phyloP scores from a whole-genome alignment of 1,139 yeast genomes.

The Pichia sp. region DNA sequence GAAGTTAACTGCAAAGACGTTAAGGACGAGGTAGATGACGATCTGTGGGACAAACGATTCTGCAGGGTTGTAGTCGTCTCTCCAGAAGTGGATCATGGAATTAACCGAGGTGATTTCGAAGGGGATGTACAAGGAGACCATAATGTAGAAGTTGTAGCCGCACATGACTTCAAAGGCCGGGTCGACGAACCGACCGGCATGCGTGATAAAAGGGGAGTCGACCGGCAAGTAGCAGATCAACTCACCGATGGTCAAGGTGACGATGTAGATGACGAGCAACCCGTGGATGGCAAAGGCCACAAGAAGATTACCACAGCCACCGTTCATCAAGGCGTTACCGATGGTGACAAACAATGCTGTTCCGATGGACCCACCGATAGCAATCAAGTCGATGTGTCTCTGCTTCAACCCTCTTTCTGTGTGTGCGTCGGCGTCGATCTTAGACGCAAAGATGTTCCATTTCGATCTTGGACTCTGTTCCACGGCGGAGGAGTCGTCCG shows the following conservation, averaged over 20 bases:
- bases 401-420: slow-evolving; percentile 33
- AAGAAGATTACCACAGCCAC: slow-evolving; percentile 74
- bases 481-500: background rate
- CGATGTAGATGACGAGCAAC: slow-evolving; percentile 27
- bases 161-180: slow-evolving; percentile 47
- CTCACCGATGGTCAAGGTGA: slow-evolving; percentile 46
- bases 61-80: slow-evolving; percentile 46
- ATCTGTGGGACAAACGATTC: slow-evolving; percentile 41
- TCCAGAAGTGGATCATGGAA: slow-evolving; percentile 47
- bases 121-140: slow-evolving; percentile 47
- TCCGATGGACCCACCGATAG: slow-evolving; percentile 79
- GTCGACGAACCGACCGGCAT: slow-evolving; percentile 51
- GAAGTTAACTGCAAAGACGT: slow-evolving; percentile 40
- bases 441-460: background rate
- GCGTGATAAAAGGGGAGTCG: slow-evolving; percentile 46
- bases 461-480: background rate
- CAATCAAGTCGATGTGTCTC: slow-evolving; percentile 68
- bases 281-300: slow-evolving; percentile 59
- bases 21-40: slow-evolving; percentile 36
- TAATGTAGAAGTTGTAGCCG: slow-evolving; percentile 44
- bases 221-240: slow-evolving; percentile 47
- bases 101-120: slow-evolving; percentile 50
- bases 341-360: slow-evolving; percentile 71
- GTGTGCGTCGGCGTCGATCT: slow-evolving; percentile 5
- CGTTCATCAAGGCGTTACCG: slow-evolving; percentile 60